These are phyloP conservation scores for Austroboletus niveus DNA, from an alignment of 1,284 basidiomycete genomes.

Conservation along the genomic window DNA sequence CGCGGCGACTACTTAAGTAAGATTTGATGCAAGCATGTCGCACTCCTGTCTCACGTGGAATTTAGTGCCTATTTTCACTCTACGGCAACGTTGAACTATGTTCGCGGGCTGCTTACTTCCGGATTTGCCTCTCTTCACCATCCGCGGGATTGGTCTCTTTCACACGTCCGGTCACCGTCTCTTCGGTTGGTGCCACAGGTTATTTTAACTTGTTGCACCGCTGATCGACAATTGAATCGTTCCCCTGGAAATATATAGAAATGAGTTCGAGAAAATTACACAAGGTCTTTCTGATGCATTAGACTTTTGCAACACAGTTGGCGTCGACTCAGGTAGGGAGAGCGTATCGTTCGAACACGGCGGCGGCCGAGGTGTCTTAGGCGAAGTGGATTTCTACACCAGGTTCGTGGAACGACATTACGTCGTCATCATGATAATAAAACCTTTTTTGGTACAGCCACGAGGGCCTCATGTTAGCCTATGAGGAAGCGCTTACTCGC, in stretches of 20 bases:
- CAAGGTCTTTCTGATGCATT: slow-evolving; percentile 86
- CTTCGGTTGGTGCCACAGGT: slow-evolving; percentile 50
- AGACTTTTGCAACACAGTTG: slow-evolving; percentile 91
- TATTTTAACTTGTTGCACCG: neutral
- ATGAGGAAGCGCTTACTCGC: slow-evolving; percentile 91
- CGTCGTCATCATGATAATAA: neutral
- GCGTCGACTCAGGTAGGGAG: slow-evolving; percentile 56
- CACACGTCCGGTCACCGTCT: slow-evolving; percentile 83
- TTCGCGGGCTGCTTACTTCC: slow-evolving; percentile 84
- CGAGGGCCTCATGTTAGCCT: slow-evolving; percentile 91
- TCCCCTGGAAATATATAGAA: slow-evolving; percentile 37
- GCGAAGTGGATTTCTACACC: slow-evolving; percentile 94
- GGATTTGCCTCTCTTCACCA: slow-evolving; percentile 92
- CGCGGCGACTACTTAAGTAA: slow-evolving; percentile 79
- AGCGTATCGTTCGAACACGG: slow-evolving; percentile 61
- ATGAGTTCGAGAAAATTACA: slow-evolving; percentile 84
- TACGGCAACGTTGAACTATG: slow-evolving; percentile 89
- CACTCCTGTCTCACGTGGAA: slow-evolving; percentile 5
- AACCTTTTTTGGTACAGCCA: slow-evolving; percentile 46
- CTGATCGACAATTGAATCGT: slow-evolving; percentile 9
- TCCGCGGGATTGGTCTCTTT: slow-evolving; percentile 90
- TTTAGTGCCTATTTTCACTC: slow-evolving; percentile 94
- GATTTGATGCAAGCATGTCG: slow-evolving; percentile 2
- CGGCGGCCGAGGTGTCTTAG: slow-evolving; percentile 71
- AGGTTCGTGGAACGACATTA: slow-evolving; percentile 47